phyloP scores from a whole-genome alignment of 441 rosid species.

The Sinapis alba region DNA sequence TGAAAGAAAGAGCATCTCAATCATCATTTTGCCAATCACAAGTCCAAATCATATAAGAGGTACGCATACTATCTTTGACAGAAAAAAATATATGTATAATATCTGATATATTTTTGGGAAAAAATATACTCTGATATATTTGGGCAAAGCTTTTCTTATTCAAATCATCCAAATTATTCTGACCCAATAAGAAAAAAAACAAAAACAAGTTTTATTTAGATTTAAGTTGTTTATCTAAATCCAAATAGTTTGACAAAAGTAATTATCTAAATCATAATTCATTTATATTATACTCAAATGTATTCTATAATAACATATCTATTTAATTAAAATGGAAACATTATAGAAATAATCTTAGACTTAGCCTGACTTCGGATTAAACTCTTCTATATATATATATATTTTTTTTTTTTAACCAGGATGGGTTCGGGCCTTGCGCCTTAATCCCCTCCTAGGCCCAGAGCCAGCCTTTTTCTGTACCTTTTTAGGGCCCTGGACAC shows the following conservation, averaged over 20 bases:
- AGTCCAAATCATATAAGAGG: background rate
- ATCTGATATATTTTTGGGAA: background rate
- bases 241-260: background rate
- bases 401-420: too few relatives aligned
- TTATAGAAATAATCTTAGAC: background rate
- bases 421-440: too few relatives aligned
- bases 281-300: background rate
- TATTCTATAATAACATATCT: background rate
- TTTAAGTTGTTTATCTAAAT: background rate
- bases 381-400: background rate
- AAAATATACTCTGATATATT: background rate
- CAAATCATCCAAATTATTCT: background rate
- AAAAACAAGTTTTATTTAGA: background rate
- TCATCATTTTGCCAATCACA: slow-evolving; percentile 35
- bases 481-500: too few relatives aligned
- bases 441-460: too few relatives aligned
- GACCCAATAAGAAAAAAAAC: background rate
- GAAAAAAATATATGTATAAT: background rate
- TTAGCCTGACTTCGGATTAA: background rate
- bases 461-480: too few relatives aligned
- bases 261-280: background rate
- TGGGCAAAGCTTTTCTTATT: background rate
- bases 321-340: background rate
- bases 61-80: background rate
- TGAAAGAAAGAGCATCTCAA: slow-evolving; percentile 30